Percentiles rank a stretch among this genome's conserved stretches.
These are phyloP conservation scores for Anacardium occidentale DNA, from an alignment of 345 rosid genomes.

Conservation along the genomic window DNA sequence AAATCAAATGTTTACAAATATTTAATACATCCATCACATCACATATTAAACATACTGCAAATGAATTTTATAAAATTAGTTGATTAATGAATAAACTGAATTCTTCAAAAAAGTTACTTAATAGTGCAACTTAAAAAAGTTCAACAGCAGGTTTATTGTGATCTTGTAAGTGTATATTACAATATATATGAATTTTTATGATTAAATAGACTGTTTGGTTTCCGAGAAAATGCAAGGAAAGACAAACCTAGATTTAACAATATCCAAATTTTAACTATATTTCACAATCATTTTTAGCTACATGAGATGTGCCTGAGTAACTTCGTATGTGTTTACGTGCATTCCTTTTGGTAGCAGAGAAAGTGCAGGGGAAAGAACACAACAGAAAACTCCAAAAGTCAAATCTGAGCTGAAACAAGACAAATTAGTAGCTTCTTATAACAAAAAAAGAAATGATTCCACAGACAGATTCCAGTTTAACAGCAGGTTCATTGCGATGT, in stretches of 20 bases:
- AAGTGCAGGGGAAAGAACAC: background rate
- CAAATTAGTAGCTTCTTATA: background rate
- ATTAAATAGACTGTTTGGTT: background rate
- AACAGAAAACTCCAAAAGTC: background rate
- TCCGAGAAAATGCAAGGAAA: background rate
- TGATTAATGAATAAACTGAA: background rate
- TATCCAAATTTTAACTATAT: background rate
- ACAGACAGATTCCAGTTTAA: background rate
- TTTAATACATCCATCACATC: too few species aligned
- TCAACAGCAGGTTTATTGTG: too few species aligned
- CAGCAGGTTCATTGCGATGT: too few species aligned
- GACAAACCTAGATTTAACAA: background rate
- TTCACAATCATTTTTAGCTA: background rate
- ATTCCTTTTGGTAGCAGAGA: background rate
- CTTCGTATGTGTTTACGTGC: background rate
- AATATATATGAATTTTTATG: background rate
- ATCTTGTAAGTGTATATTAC: too few species aligned
- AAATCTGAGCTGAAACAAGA: constrained; percentile 1
- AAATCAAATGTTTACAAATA: background rate
- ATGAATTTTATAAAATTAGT: background rate
- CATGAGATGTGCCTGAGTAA: background rate
- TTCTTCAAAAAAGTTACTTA: too few species aligned
- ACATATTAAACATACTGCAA: background rate
- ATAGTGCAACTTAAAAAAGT: background rate
- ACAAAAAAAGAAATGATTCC: background rate